Percentiles rank a stretch among this genome's conserved stretches.
phyloP scores from a whole-genome alignment of 1,284 basidiomycete species.

The Trichosporon coremiiforme region DNA sequence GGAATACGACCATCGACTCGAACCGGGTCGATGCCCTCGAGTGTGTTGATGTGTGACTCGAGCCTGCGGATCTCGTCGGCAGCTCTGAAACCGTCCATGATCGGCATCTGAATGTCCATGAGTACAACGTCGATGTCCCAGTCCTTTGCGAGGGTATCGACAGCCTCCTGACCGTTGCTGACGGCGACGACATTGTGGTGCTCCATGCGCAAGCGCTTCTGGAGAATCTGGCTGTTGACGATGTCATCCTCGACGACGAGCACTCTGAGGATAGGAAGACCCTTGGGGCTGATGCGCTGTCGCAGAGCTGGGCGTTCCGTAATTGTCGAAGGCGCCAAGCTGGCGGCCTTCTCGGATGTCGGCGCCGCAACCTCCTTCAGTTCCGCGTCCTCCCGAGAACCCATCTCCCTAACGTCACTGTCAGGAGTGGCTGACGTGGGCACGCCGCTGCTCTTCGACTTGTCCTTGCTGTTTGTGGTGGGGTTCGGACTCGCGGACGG shows the following conservation, averaged over 20 bases:
- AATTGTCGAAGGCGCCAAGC: background rate
- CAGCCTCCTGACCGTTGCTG: slow-evolving; percentile 75
- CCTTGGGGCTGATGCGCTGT: slow-evolving; percentile 21
- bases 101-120: slow-evolving; percentile 90
- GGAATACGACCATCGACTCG: slow-evolving; percentile 71
- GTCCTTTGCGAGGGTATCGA: slow-evolving; percentile 67
- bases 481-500: slow-evolving; percentile 9
- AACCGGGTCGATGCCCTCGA: slow-evolving; percentile 31
- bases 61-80: slow-evolving; percentile 69
- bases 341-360: background rate
- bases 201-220: slow-evolving; percentile 68
- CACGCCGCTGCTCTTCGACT: background rate
- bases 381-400: background rate
- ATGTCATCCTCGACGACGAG: slow-evolving; percentile 73
- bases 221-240: slow-evolving; percentile 73
- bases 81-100: slow-evolving; percentile 74
- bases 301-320: background rate
- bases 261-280: slow-evolving; percentile 60
- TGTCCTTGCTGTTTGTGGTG: background rate
- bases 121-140: slow-evolving; percentile 68
- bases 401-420: background rate
- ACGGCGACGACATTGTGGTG: slow-evolving; percentile 70
- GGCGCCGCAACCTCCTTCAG: background rate
- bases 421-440: background rate
- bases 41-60: slow-evolving; percentile 54